Percentiles rank a stretch among this genome's conserved stretches.
Conservation (phyloP, 163 green algal genomes). For the Chlorella variabilis region DNA sequence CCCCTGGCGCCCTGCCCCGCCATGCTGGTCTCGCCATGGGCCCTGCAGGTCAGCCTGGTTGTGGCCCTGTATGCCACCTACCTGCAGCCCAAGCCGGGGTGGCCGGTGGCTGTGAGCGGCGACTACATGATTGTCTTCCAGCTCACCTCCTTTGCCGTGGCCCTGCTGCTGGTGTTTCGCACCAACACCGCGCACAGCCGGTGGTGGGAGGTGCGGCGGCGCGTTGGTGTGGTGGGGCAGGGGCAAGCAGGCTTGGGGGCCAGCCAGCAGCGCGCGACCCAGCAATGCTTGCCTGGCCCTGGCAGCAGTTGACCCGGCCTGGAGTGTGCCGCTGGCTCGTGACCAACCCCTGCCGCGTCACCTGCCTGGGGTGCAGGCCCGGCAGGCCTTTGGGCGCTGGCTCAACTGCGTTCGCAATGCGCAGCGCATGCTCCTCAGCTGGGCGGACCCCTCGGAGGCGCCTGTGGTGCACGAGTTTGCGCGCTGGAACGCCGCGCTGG, state of each 20-base stretch:
- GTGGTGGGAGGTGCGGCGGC: conserved; percentile 50
- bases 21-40: neutral
- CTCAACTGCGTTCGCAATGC: conserved; percentile 34
- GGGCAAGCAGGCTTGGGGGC: neutral
- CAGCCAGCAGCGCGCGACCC: too few relatives aligned
- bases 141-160: conserved; percentile 79
- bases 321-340: too few relatives aligned
- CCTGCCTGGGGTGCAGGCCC: conserved; percentile 8
- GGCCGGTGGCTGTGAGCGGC: conserved; percentile 5
- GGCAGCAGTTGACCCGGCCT: too few relatives aligned
- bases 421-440: conserved; percentile 33
- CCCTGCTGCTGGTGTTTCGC: conserved; percentile 82
- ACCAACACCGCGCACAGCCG: conserved; percentile 58
- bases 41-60: neutral
- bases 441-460: neutral
- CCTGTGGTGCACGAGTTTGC: conserved; percentile 10
- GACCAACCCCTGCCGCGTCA: too few relatives aligned
- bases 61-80: conserved; percentile 9
- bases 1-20: too few relatives aligned
- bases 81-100: conserved; percentile 26
- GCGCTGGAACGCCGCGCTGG: conserved; percentile 12
- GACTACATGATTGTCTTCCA: conserved; percentile 57
- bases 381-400: conserved; percentile 24
- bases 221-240: neutral
- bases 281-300: too few relatives aligned